Evolutionary conservation across 2,329 filamentous ascomycete genomes (phyloP).

Genomic region (Curvularia sp.): DNA sequence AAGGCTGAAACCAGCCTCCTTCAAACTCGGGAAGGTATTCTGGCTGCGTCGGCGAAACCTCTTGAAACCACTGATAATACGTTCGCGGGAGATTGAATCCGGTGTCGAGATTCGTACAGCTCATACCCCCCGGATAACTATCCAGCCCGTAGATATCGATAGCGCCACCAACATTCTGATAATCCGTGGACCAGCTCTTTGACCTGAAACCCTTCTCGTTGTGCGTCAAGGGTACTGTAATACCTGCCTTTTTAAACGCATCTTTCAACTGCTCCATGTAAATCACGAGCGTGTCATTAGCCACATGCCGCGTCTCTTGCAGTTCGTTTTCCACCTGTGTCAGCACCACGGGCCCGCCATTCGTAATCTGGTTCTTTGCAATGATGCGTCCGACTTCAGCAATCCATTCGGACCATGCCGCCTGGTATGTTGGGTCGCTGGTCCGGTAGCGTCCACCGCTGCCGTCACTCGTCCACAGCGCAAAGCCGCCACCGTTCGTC

Average conservation of each 20-base stretch:
- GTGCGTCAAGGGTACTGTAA: constrained; percentile 58
- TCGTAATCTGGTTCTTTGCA: constrained; percentile 58
- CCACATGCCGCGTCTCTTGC: constrained; percentile 53
- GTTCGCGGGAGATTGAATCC: constrained; percentile 61
- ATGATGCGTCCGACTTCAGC: constrained; percentile 57
- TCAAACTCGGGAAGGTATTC: constrained; percentile 62
- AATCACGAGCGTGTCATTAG: constrained; percentile 56
- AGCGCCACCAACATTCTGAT: constrained; percentile 62
- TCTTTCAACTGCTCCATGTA: constrained; percentile 62
- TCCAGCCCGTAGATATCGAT: constrained; percentile 61
- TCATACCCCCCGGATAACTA: constrained; percentile 57
- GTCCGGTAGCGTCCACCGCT: constrained; percentile 55
- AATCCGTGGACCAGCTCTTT: constrained; percentile 62
- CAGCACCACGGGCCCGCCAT: constrained; percentile 60
- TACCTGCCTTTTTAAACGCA: constrained; percentile 56
- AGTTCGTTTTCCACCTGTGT: constrained; percentile 64
- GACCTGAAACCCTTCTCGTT: constrained; percentile 61
- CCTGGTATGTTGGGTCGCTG: constrained; percentile 54
- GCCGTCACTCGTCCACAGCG: constrained; percentile 57
- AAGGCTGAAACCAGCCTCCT: constrained; percentile 62
- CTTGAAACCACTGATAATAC: constrained; percentile 65
- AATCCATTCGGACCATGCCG: constrained; percentile 59
- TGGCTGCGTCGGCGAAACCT: constrained; percentile 62
- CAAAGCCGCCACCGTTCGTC: constrained; percentile 57
- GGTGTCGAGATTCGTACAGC: constrained; percentile 58